Percentiles rank a stretch among this genome's conserved stretches.
Conservation (phyloP, 768 basidiomycete species). For the Termitomyces sp. region DNA sequence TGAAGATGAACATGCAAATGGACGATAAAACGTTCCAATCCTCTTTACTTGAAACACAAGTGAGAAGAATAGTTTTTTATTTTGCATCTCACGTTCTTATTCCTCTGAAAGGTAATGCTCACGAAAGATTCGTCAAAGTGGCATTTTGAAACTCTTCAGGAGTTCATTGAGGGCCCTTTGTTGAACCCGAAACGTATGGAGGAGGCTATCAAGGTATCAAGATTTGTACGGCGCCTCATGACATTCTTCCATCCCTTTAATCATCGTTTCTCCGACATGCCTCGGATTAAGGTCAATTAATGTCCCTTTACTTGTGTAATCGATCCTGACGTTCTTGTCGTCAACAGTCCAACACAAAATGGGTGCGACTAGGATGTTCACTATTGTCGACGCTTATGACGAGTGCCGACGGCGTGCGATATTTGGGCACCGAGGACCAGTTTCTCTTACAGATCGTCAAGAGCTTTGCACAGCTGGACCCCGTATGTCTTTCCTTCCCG, state of each 20-base stretch:
- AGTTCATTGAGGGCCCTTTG: slow-evolving; percentile 88
- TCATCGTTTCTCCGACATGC: slow-evolving; percentile 82
- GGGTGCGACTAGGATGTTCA: slow-evolving; percentile 82
- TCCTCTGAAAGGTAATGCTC: slow-evolving; percentile 60
- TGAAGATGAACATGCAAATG: slow-evolving; percentile 90
- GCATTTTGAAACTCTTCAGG: slow-evolving; percentile 86
- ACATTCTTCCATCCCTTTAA: slow-evolving; percentile 90
- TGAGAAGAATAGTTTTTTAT: slow-evolving; percentile 24
- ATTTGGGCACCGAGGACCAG: slow-evolving; percentile 77
- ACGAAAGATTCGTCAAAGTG: slow-evolving; percentile 89
- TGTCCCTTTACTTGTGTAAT: background rate
- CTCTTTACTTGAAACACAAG: slow-evolving; percentile 81
- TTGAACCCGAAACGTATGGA: slow-evolving; percentile 89
- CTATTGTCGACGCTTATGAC: slow-evolving; percentile 79
- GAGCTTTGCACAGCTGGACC: slow-evolving; percentile 89
- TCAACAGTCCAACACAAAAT: slow-evolving; percentile 66
- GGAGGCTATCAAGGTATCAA: slow-evolving; percentile 86
- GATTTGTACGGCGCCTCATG: slow-evolving; percentile 88
- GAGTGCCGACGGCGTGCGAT: slow-evolving; percentile 78
- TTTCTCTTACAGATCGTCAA: slow-evolving; percentile 79
- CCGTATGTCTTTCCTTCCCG: slow-evolving; percentile 42
- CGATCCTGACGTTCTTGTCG: background rate
- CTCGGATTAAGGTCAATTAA: slow-evolving; percentile 51
- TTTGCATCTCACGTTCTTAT: background rate
- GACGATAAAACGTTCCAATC: slow-evolving; percentile 91